Percentiles rank a stretch among this genome's conserved stretches.
phyloP scores from a whole-genome alignment of 805 yeast genomes.

The Yarrowia deformans region DNA sequence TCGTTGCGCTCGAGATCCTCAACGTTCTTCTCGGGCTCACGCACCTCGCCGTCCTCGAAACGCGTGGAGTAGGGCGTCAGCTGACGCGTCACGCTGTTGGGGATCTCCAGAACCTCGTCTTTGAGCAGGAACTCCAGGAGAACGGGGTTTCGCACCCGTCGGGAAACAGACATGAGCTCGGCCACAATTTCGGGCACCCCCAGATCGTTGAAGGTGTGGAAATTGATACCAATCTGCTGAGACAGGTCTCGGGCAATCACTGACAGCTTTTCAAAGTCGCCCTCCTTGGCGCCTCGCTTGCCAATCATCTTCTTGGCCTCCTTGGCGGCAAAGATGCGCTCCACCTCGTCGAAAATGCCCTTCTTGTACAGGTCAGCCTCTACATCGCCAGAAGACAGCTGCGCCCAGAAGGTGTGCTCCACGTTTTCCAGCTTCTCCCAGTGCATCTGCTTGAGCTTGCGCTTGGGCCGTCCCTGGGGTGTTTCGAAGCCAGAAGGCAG shows the following conservation, averaged over 20 bases:
- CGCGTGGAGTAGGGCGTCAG: slow-evolving; percentile 83
- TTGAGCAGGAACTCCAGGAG: slow-evolving; percentile 85
- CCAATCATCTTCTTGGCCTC: slow-evolving; percentile 60
- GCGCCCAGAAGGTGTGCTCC: slow-evolving; percentile 86
- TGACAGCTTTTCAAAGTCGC: slow-evolving; percentile 59
- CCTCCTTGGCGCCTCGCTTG: slow-evolving; percentile 56
- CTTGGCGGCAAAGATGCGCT: slow-evolving; percentile 85
- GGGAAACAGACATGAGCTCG: slow-evolving; percentile 79
- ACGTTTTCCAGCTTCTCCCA: slow-evolving; percentile 94
- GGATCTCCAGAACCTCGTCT: slow-evolving; percentile 76
- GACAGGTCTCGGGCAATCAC: slow-evolving; percentile 84
- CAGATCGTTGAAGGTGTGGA: slow-evolving; percentile 73
- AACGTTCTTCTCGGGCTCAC: slow-evolving; percentile 71
- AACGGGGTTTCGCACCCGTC: slow-evolving; percentile 68
- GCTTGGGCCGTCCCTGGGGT: slow-evolving; percentile 62
- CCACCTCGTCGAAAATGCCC: slow-evolving; percentile 86
- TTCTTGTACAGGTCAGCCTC: slow-evolving; percentile 70
- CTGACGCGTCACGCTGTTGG: slow-evolving; percentile 71
- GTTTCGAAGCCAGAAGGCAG: slow-evolving; percentile 50
- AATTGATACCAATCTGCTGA: slow-evolving; percentile 93
- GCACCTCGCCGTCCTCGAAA: slow-evolving; percentile 54
- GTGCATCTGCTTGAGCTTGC: slow-evolving; percentile 89
- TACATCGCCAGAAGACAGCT: slow-evolving; percentile 55
- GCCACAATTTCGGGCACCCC: slow-evolving; percentile 70
- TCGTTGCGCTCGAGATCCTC: slow-evolving; percentile 85